Evolutionary conservation across 2,329 filamentous ascomycete genomes (phyloP).

Genomic region (Phymatotrichopsis omnivora): DNA sequence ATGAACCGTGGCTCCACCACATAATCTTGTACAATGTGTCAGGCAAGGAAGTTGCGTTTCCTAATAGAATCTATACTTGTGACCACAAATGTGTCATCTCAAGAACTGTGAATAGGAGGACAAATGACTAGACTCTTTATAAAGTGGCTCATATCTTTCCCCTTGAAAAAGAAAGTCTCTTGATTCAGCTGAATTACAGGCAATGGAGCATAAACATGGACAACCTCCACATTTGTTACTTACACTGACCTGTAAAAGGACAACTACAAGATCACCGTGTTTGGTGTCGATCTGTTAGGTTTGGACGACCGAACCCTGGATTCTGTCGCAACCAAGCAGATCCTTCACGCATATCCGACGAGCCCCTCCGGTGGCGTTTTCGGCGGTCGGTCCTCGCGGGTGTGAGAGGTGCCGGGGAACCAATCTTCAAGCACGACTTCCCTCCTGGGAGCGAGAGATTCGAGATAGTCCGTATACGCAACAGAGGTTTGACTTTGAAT

Average conservation of each 20-base stretch:
- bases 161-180: conserved; percentile 2
- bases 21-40: not conserved
- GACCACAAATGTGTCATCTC: not conserved
- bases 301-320: conserved; percentile 16
- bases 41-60: not conserved
- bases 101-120: not conserved
- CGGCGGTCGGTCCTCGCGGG: not conserved
- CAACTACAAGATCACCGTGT: conserved; percentile 16
- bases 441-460: conserved; percentile 11
- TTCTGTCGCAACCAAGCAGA: conserved; percentile 3
- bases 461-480: not conserved
- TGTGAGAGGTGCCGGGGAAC: conserved; percentile 9
- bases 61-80: not conserved
- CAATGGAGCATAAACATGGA: conserved; percentile 10
- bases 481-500: conserved; percentile 9
- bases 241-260: conserved; percentile 4
- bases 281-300: conserved; percentile 2
- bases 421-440: conserved; percentile 10
- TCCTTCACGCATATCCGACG: not conserved
- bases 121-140: conserved; percentile 1
- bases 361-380: conserved; percentile 9
- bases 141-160: conserved; percentile 14
- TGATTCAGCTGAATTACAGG: conserved; percentile 7
- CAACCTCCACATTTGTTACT: conserved; percentile 10
- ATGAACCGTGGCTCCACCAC: conserved; percentile 11